Conservation (phyloP, 495 filamentous ascomycete genomes). For the Penicillium samsonianum region DNA sequence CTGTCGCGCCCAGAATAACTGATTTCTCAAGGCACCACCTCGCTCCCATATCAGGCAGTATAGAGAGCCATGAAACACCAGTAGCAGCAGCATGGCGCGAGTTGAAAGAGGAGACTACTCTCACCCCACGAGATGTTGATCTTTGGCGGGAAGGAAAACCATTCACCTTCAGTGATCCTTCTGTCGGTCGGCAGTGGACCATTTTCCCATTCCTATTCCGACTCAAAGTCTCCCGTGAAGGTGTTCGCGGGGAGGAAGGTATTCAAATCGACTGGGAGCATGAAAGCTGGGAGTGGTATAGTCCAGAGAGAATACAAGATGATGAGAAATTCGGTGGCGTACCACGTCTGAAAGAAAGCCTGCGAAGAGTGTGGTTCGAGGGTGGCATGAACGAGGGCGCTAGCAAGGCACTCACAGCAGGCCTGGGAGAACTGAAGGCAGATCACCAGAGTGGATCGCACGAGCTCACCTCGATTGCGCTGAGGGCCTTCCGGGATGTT, state of each 20-base stretch:
- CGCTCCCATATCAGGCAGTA: slow-evolving; percentile 61
- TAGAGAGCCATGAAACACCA: slow-evolving; percentile 54
- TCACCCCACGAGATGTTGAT: slow-evolving; percentile 46
- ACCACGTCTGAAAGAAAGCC: slow-evolving; percentile 55
- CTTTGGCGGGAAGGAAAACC: slow-evolving; percentile 59
- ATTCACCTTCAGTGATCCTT: slow-evolving; percentile 56
- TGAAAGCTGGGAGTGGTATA: slow-evolving; percentile 56
- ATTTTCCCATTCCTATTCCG: slow-evolving; percentile 63
- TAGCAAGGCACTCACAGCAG: slow-evolving; percentile 43
- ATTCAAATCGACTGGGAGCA: slow-evolving; percentile 68
- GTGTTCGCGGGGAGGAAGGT: slow-evolving; percentile 31
- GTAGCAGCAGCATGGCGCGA: slow-evolving; percentile 61
- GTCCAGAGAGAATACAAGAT: slow-evolving; percentile 45
- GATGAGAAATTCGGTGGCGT: slow-evolving; percentile 50
- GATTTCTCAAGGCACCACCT: slow-evolving; percentile 45
- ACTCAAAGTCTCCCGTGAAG: slow-evolving; percentile 38
- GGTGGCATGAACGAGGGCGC: slow-evolving; percentile 42
- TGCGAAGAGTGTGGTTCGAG: slow-evolving; percentile 60
- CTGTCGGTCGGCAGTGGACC: slow-evolving; percentile 59
- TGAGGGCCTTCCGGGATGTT: slow-evolving; percentile 49
- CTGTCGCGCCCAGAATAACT: background rate
- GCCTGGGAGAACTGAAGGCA: slow-evolving; percentile 47
- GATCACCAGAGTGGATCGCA: slow-evolving; percentile 60
- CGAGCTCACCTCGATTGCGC: slow-evolving; percentile 53
- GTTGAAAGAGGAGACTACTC: slow-evolving; percentile 60